These are phyloP conservation scores for Aurantiochytrium sp. DNA, from an alignment of 108 stramenopile genomes.

Conservation along the genomic window DNA sequence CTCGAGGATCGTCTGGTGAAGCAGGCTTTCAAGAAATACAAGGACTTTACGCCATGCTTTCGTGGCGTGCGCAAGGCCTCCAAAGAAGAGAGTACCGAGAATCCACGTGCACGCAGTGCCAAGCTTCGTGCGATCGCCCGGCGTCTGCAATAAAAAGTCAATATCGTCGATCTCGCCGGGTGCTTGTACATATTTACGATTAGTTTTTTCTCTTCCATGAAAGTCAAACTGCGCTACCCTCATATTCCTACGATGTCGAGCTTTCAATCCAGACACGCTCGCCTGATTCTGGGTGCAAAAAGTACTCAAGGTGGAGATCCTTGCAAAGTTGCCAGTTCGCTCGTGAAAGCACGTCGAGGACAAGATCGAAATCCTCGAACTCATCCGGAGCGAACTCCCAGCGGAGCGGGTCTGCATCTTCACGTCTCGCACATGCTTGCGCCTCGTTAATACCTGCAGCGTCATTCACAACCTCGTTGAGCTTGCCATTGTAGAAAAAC, in stretches of 20 bases:
- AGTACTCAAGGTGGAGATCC: background rate
- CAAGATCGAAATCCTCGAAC: background rate
- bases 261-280: background rate
- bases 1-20: conserved; percentile 82
- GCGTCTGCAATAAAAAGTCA: no score
- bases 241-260: no score
- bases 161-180: no score
- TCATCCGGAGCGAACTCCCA: conserved; percentile 11
- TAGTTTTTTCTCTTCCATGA: background rate
- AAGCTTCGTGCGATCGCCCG: conserved; percentile 14
- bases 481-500: conserved; percentile 6
- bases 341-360: background rate
- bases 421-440: background rate
- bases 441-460: background rate
- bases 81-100: background rate
- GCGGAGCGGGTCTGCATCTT: background rate
- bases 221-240: background rate
- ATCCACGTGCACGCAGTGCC: conserved; percentile 24
- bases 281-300: background rate
- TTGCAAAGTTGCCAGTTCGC: background rate
- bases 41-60: no score
- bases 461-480: background rate
- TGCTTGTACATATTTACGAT: background rate
- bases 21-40: background rate
- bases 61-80: background rate